Base-by-base conservation (phyloP, 352 stramenopile species). In the Halophytophthora polymorphica region DNA sequence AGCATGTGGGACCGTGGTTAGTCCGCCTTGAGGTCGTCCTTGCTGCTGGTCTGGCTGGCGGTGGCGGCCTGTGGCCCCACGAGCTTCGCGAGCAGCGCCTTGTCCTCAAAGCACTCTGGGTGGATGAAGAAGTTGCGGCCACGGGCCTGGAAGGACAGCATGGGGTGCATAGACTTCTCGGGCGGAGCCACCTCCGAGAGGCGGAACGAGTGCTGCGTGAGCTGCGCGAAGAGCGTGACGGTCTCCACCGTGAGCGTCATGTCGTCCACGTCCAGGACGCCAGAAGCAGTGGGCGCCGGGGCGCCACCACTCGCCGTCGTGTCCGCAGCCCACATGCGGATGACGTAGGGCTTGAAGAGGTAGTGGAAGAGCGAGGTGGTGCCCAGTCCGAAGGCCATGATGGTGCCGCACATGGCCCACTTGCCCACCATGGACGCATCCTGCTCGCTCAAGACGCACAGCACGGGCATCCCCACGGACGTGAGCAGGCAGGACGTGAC, bases 331-430 rank as follows among this genome's bases (percentile, higher is more conserved):
- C 84, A 94, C 82, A 94, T 91, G 45, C 67, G 73, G 48, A 91
- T 75, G 36, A 90, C 78, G 51, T 93, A 94, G 33, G 84, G 84
- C 73, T 91, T 86, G 66, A 94, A 94, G 37, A 94, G 64, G 43
- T 83, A 66, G 61, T 92, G 84, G 63, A 90, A 94, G 19, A 92
- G 64, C 51, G 82, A 85, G 25, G 84, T 94, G 36, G 82, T 90
- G 50, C 82, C 81, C 1, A 93, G 45, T 7, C 84, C 84, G 49
- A 95, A 95, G 58, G 91, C 59, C 83, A 94, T 92, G 53, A 94
- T 82, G 37, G 83, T 94, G 40, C 83, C 77, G 60, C 83, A 94
- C 83, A 94, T 94, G 43, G 83, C 83, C 83, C 83, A 94, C 77
- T 92, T 91, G 63, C 68, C 83, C 41, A 91, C 53, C 29, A 82